Evolutionary conservation across 2,329 filamentous ascomycete genomes (phyloP).

Genomic region (Epichloe bromicola): DNA sequence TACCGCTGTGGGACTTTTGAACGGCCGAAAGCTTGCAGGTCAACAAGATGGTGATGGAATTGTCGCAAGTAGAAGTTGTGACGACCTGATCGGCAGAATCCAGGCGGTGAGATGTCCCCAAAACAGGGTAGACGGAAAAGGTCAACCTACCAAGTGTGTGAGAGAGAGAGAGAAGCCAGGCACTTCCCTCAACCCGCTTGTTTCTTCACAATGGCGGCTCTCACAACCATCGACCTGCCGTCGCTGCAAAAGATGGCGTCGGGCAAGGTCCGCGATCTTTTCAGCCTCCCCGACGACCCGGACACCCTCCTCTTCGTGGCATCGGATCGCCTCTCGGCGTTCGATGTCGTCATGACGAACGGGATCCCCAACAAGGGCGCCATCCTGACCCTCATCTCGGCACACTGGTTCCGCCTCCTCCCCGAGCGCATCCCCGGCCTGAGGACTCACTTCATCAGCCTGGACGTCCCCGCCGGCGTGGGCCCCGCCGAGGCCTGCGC

Average conservation of each 20-base stretch:
- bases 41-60: too few species aligned
- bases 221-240: slow-evolving; percentile 17
- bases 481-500: slow-evolving; percentile 31
- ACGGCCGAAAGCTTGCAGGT: too few species aligned
- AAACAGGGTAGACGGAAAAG: too few species aligned
- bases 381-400: slow-evolving; percentile 31
- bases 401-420: slow-evolving; percentile 42
- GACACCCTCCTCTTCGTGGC: slow-evolving; percentile 66
- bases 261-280: slow-evolving; percentile 72
- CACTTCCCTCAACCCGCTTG: neutral
- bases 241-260: slow-evolving; percentile 23
- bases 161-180: too few species aligned
- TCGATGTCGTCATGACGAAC: slow-evolving; percentile 82
- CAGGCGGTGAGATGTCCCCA: neutral
- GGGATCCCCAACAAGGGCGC: slow-evolving; percentile 40
- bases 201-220: slow-evolving; percentile 8
- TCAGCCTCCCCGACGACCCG: slow-evolving; percentile 49
- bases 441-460: slow-evolving; percentile 38
- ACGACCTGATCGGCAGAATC: neutral
- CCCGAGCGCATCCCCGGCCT: slow-evolving; percentile 31
- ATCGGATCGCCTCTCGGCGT: slow-evolving; percentile 86
- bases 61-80: neutral
- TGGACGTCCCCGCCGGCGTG: slow-evolving; percentile 22
- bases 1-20: neutral
- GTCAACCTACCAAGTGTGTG: too few species aligned